A percentile compares a stretch with the other conserved stretches of the same genome.
phyloP scores from a whole-genome alignment of 2,329 filamentous ascomycete species.

The Trichoderma harzianum region DNA sequence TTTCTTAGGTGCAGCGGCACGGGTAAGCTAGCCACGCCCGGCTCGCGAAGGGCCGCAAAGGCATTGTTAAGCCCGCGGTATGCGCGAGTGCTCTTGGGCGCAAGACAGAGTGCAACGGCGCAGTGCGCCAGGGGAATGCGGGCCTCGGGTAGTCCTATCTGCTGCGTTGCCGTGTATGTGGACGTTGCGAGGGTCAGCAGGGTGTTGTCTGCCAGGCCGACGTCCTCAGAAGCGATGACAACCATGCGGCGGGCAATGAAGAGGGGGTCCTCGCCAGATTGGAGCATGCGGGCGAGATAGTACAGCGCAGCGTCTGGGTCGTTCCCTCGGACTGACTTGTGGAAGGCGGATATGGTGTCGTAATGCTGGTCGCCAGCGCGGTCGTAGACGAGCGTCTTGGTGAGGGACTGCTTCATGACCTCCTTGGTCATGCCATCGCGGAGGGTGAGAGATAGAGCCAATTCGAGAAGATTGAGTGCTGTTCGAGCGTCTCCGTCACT shows the following conservation, averaged over 20 bases:
- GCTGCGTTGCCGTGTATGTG: conserved; percentile 82
- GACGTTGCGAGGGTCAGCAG: conserved; percentile 82
- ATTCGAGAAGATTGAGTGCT: conserved; percentile 85
- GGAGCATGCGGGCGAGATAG: conserved; percentile 93
- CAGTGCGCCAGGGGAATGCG: conserved; percentile 88
- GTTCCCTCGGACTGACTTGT: conserved; percentile 88
- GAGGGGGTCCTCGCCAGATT: conserved; percentile 88
- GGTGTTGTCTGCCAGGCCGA: conserved; percentile 83
- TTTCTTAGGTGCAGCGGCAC: conserved; percentile 88
- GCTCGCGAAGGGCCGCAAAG: conserved; percentile 73
- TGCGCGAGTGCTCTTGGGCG: conserved; percentile 81
- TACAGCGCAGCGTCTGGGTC: conserved; percentile 87
- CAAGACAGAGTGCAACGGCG: conserved; percentile 73
- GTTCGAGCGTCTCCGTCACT: conserved; percentile 91
- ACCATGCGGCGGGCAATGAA: conserved; percentile 92
- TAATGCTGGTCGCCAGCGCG: conserved; percentile 95
- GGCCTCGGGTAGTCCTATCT: conserved; percentile 93
- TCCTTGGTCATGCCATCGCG: conserved; percentile 65
- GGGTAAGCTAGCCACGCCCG: conserved; percentile 75
- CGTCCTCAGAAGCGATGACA: conserved; percentile 90
- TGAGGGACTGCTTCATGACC: conserved; percentile 76
- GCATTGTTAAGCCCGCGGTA: conserved; percentile 82
- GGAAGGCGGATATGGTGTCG: conserved; percentile 94
- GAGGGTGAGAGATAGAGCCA: conserved; percentile 69
- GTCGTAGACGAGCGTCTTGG: conserved; percentile 92